phyloP scores from a whole-genome alignment of 2,329 filamentous ascomycete genomes.

The Chaetomium globosum region DNA sequence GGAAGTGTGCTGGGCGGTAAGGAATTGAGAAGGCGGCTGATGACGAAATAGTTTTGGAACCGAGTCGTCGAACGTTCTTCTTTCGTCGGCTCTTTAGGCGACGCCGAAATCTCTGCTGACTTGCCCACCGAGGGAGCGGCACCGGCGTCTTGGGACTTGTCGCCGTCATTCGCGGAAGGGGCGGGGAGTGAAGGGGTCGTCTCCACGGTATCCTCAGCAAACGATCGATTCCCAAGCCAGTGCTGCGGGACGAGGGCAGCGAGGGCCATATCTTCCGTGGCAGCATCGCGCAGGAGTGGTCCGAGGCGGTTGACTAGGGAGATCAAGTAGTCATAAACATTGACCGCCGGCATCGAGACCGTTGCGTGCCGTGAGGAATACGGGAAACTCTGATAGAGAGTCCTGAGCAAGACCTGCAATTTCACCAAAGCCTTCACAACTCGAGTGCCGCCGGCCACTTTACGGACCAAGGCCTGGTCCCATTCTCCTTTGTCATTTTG shows the following conservation, averaged over 20 bases:
- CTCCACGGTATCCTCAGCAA: conserved; percentile 17
- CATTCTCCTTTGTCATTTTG: conserved; percentile 43
- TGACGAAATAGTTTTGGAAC: conserved; percentile 74
- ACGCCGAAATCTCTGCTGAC: conserved; percentile 31
- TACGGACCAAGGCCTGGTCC: conserved; percentile 45
- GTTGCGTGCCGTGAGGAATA: conserved; percentile 66
- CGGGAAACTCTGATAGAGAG: conserved; percentile 74
- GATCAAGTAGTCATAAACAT: conserved; percentile 81
- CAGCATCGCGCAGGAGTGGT: conserved; percentile 73
- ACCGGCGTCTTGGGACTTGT: conserved; percentile 27
- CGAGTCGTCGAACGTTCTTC: conserved; percentile 49
- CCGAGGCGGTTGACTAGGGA: conserved; percentile 75
- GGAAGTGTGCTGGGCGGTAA: conserved; percentile 79
- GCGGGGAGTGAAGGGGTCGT: background rate
- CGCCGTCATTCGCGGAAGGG: conserved; percentile 7
- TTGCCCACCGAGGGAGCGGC: conserved; percentile 30
- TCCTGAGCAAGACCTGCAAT: conserved; percentile 73
- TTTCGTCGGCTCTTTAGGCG: conserved; percentile 47
- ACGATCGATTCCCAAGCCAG: conserved; percentile 51
- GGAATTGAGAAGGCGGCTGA: conserved; percentile 76
- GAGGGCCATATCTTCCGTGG: conserved; percentile 82
- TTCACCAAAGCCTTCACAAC: conserved; percentile 78
- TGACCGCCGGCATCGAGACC: conserved; percentile 72
- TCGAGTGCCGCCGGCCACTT: conserved; percentile 67
- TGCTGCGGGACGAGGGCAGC: conserved; percentile 71